A percentile compares a stretch with the other conserved stretches of the same genome.
phyloP scores from a whole-genome alignment of 2,329 filamentous ascomycete genomes.

The Hypoxylon sp. region DNA sequence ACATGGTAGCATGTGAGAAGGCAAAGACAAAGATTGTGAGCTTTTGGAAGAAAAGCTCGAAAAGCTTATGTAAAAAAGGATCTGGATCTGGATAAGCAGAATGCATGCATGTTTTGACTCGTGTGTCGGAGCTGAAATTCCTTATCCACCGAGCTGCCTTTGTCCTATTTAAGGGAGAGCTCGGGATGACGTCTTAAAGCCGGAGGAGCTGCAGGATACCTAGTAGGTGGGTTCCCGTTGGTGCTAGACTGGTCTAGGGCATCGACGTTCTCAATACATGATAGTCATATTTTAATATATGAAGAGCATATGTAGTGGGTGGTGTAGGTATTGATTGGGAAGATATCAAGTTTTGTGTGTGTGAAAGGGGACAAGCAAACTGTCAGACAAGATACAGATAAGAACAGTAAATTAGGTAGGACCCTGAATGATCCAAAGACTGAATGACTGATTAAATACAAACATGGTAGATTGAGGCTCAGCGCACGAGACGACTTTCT shows the following conservation, averaged over 20 bases:
- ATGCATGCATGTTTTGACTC: constrained; percentile 29
- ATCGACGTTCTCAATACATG: not conserved
- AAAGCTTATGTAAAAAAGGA: constrained; percentile 32
- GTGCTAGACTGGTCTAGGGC: constrained; percentile 6
- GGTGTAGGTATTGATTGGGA: not conserved
- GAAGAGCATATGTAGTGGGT: not conserved
- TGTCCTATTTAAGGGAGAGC: constrained; percentile 6
- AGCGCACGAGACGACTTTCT: constrained; percentile 23
- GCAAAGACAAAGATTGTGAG: constrained; percentile 18
- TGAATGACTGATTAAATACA: constrained; percentile 2
- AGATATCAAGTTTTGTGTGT: not conserved
- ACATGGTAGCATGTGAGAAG: constrained; percentile 10
- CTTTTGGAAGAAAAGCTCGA: constrained; percentile 18
- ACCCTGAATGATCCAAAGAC: not conserved
- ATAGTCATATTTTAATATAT: not conserved
- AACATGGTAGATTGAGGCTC: constrained; percentile 17
- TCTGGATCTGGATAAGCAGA: constrained; percentile 24
- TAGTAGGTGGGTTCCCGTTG: constrained; percentile 12
- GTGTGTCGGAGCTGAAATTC: constrained; percentile 27
- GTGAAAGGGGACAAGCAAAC: not conserved
- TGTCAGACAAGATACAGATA: constrained; percentile 2
- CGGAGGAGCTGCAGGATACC: constrained; percentile 18
- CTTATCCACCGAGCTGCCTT: constrained; percentile 28
- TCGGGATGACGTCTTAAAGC: constrained; percentile 51
- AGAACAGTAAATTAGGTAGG: not conserved